These are phyloP conservation scores for Protea cynaroides DNA, from an alignment of 164 flowering plant genomes.

Conservation along the genomic window DNA sequence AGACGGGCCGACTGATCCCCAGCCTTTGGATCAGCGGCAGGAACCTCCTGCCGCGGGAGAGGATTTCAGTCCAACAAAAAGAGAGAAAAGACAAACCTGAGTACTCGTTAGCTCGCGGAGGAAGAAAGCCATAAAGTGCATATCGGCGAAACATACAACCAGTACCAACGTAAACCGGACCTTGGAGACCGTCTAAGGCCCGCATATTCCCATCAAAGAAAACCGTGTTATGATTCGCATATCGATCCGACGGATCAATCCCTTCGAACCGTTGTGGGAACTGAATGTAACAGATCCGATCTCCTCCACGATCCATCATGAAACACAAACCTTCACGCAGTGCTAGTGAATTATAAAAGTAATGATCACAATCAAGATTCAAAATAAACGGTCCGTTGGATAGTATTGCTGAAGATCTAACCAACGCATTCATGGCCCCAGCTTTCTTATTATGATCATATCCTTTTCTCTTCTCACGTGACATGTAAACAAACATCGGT, in stretches of 20 bases:
- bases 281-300: constrained; percentile 36
- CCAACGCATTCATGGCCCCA: constrained; percentile 45
- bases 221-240: constrained; percentile 46
- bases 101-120: constrained; percentile 73
- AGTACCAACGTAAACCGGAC: constrained; percentile 91
- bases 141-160: constrained; percentile 82
- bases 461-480: constrained; percentile 39
- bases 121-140: constrained; percentile 78
- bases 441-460: constrained; percentile 49
- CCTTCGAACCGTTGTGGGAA: constrained; percentile 47
- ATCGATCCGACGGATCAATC: constrained; percentile 43
- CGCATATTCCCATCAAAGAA: constrained; percentile 69
- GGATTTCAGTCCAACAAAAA: too few relatives aligned
- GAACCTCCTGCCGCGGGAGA: too few relatives aligned
- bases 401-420: constrained; percentile 38
- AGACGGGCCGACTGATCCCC: too few relatives aligned
- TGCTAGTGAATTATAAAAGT: constrained; percentile 34
- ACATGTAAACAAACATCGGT: constrained; percentile 41
- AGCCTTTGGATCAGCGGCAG: too few relatives aligned
- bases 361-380: constrained; percentile 47
- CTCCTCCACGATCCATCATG: constrained; percentile 47
- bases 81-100: too few relatives aligned
- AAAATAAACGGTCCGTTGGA: constrained; percentile 46
- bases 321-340: constrained; percentile 42
- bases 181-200: constrained; percentile 86